Percentiles rank a stretch among this genome's conserved stretches.
phyloP scores from a whole-genome alignment of 2,329 filamentous ascomycete genomes.

The Colletotrichum cordylinicola region DNA sequence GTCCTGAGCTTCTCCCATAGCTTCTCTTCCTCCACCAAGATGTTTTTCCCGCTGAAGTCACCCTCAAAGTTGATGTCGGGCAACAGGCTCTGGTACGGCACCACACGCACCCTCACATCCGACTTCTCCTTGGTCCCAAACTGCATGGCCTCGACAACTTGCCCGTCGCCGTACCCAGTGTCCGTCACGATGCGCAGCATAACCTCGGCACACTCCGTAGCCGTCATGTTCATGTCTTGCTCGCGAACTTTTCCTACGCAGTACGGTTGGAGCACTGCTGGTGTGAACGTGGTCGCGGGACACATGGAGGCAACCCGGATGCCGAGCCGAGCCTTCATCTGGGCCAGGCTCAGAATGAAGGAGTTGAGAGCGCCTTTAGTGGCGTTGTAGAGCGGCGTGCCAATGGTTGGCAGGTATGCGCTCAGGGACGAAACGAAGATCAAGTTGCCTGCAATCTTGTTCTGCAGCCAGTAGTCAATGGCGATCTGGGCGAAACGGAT shows the following conservation, averaged over 20 bases:
- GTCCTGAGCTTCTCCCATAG: background rate
- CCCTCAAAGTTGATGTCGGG: background rate
- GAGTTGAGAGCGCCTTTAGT: slow-evolving; percentile 29
- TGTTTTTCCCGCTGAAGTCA: background rate
- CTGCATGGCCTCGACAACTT: slow-evolving; percentile 22
- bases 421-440: slow-evolving; percentile 31
- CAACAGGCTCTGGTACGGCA: background rate
- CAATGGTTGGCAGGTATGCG: slow-evolving; percentile 31
- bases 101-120: slow-evolving; percentile 14
- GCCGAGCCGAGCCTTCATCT: slow-evolving; percentile 9
- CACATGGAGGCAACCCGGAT: slow-evolving; percentile 25
- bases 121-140: slow-evolving; percentile 5
- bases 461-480: slow-evolving; percentile 32
- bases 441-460: slow-evolving; percentile 41
- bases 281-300: slow-evolving; percentile 17
- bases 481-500: slow-evolving; percentile 32
- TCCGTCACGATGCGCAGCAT: slow-evolving; percentile 16
- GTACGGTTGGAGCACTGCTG: background rate
- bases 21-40: background rate
- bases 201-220: background rate
- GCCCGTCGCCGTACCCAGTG: slow-evolving; percentile 22
- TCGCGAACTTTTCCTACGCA: background rate
- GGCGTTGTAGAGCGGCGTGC: slow-evolving; percentile 34
- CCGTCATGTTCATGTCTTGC: slow-evolving; percentile 13
- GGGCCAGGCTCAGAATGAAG: slow-evolving; percentile 22